These are phyloP conservation scores for Teratosphaeria gauchensis DNA, from an alignment of 2,329 filamentous ascomycete genomes.

Conservation along the genomic window DNA sequence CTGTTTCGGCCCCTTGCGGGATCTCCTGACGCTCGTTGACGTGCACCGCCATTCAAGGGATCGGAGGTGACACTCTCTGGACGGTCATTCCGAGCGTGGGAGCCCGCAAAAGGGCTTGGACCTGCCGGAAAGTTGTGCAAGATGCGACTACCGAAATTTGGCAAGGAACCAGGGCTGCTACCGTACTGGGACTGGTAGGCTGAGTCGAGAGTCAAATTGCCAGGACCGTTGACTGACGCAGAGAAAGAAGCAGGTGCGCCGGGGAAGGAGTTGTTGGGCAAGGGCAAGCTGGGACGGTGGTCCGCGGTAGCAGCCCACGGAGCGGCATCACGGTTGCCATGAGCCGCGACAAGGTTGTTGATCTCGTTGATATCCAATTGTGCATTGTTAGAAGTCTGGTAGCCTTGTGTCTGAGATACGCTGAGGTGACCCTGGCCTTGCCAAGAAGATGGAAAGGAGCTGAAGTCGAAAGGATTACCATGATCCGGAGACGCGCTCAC, in stretches of 20 bases:
- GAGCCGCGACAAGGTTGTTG: background rate
- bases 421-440: background rate
- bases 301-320: background rate
- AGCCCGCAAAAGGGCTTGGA: background rate
- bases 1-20: background rate
- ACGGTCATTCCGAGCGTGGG: background rate
- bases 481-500: background rate
- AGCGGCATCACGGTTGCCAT: background rate
- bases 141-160: background rate
- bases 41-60: background rate
- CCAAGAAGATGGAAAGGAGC: background rate
- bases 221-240: background rate
- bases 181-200: background rate
- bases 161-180: background rate
- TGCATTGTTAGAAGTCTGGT: background rate
- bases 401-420: background rate
- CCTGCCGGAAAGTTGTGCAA: background rate
- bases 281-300: background rate
- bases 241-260: background rate
- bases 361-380: background rate
- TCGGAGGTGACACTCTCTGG: background rate
- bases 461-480: background rate
- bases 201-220: background rate
- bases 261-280: background rate
- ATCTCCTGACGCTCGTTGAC: background rate